A percentile compares a stretch with the other conserved stretches of the same genome.
phyloP scores from a whole-genome alignment of 768 basidiomycete genomes.

The Podaxis carcinomalis region DNA sequence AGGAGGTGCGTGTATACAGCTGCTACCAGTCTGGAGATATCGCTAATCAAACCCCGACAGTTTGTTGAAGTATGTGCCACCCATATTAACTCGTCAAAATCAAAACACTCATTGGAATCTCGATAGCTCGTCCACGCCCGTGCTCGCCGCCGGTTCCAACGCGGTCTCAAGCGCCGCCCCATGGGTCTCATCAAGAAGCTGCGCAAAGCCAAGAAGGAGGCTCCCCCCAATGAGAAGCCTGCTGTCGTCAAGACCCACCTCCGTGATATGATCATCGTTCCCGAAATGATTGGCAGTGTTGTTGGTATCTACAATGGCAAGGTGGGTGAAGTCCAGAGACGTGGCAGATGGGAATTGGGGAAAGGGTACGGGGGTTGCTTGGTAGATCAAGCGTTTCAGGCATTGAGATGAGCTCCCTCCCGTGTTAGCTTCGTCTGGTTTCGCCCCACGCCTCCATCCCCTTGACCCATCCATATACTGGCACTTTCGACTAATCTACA shows the following conservation, averaged over 20 bases:
- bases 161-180: conserved; percentile 96
- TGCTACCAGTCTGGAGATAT: background rate
- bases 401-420: background rate
- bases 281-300: conserved; percentile 99
- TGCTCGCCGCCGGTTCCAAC: conserved; percentile 97
- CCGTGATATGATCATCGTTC: conserved; percentile 99
- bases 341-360: background rate
- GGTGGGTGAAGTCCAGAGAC: conserved; percentile 36
- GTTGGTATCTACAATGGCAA: conserved; percentile 99
- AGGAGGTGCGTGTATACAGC: conserved; percentile 64
- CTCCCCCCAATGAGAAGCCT: conserved; percentile 98
- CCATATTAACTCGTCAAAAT: background rate
- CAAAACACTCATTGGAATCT: background rate
- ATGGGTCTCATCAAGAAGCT: conserved; percentile 99
- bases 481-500: background rate
- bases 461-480: background rate
- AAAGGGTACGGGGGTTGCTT: background rate
- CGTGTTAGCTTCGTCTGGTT: background rate
- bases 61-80: conserved; percentile 68
- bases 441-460: background rate
- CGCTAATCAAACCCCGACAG: conserved; percentile 28
- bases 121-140: conserved; percentile 93
- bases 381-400: conserved; percentile 4
- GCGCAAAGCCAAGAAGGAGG: conserved; percentile 99
- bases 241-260: conserved; percentile 98